Conservation (phyloP, 768 basidiomycete species). For the Mycena maculata region DNA sequence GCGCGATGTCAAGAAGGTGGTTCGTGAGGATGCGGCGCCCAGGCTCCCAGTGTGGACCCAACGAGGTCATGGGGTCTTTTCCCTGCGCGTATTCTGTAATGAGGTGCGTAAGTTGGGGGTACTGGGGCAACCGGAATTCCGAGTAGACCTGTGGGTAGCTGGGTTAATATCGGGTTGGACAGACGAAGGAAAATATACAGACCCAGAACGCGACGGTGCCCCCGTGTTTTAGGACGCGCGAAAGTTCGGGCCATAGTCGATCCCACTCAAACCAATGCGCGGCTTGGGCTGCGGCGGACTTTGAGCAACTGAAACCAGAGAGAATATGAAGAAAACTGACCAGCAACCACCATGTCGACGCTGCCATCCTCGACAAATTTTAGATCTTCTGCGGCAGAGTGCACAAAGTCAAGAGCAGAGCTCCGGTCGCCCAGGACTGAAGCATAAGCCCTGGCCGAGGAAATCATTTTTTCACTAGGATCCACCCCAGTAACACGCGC, state of each 20-base stretch:
- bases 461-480: conserved; percentile 78
- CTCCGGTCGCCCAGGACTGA: conserved; percentile 20
- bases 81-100: conserved; percentile 77
- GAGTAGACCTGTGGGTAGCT: conserved; percentile 63
- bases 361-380: conserved; percentile 58
- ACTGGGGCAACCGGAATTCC: conserved; percentile 75
- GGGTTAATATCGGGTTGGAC: neutral
- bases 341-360: conserved; percentile 77
- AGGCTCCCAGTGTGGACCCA: conserved; percentile 85
- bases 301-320: neutral
- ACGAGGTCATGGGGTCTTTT: conserved; percentile 58
- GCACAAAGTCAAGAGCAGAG: conserved; percentile 43
- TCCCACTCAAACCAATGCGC: conserved; percentile 87
- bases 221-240: conserved; percentile 66
- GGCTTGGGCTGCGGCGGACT: conserved; percentile 68
- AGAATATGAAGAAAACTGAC: conserved; percentile 49
- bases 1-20: conserved; percentile 70
- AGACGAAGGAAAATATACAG: conserved; percentile 21
- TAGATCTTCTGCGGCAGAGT: conserved; percentile 67
- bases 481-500: conserved; percentile 76
- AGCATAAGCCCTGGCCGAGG: conserved; percentile 53
- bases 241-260: conserved; percentile 76
- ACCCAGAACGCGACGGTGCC: conserved; percentile 85
- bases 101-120: conserved; percentile 66
- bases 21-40: conserved; percentile 81